Percentiles rank a stretch among this genome's conserved stretches.
phyloP scores from a whole-genome alignment of 2,329 filamentous ascomycete genomes.

The Sclerotinia nivalis region DNA sequence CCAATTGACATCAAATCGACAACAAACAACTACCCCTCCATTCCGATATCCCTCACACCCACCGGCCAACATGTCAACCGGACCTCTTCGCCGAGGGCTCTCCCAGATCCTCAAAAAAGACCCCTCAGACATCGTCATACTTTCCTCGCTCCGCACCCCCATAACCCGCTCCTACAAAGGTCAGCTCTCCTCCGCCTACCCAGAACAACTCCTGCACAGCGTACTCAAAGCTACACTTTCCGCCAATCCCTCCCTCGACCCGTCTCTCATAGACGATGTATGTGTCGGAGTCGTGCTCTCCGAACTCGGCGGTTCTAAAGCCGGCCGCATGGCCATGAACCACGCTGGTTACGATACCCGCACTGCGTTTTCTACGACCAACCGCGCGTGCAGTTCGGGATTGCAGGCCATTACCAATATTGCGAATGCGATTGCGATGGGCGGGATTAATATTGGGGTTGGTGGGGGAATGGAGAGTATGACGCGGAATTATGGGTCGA shows the following conservation, averaged over 20 bases:
- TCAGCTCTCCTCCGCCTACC: conserved; percentile 81
- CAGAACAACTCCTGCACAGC: conserved; percentile 78
- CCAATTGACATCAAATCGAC: not conserved
- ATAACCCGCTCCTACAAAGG: conserved; percentile 83
- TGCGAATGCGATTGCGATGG: conserved; percentile 73
- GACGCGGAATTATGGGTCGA: conserved; percentile 83
- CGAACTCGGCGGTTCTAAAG: conserved; percentile 87
- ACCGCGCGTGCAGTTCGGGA: conserved; percentile 80
- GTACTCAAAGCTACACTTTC: conserved; percentile 68
- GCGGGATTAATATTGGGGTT: conserved; percentile 71
- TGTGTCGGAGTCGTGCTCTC: conserved; percentile 86
- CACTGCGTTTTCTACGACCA: conserved; percentile 81
- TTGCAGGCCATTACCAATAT: conserved; percentile 75
- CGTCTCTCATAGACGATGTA: conserved; percentile 72
- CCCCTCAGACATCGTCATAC: conserved; percentile 80
- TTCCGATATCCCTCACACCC: not conserved
- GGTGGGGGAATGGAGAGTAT: conserved; percentile 95
- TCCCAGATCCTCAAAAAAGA: conserved; percentile 75
- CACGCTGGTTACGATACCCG: conserved; percentile 74
- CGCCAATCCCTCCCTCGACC: conserved; percentile 71
- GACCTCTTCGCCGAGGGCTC: conserved; percentile 61
- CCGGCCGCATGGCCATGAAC: conserved; percentile 85
- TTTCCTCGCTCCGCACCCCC: conserved; percentile 87
- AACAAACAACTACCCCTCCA: conserved; percentile 13
- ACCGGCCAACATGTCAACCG: conserved; percentile 28